Evolutionary conservation across 2,329 filamentous ascomycete species (phyloP), one percentile per base, ranked within the genome.

Genomic region (Claviceps monticola): DNA sequence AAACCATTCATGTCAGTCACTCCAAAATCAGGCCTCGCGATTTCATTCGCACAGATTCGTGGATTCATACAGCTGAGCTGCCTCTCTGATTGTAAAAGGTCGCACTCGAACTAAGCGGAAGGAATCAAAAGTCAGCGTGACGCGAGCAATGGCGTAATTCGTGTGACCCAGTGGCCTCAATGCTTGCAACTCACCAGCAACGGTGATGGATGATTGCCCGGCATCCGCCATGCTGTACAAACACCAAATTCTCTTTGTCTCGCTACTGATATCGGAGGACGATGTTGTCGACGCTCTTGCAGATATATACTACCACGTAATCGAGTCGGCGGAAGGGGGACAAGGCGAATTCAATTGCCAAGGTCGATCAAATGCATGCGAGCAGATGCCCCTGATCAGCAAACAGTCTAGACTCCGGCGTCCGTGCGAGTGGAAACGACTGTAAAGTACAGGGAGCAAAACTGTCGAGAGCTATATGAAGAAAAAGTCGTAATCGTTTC

Each of bases 1-100:
- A 5, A 5, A 38, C 34, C 43, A 5, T 4, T 26, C 9, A 16
- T 21, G 50, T 59, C 26, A 58, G 51, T 49, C 39, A 16, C 43
- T 19, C 19, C 11, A 19, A 13, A 8, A 8, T 26, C 3, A n/a
- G 38, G 13, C 4, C 46, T 46, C 16, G n/a, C 34, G 48, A 23
- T 23, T 44, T 17, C 16, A 8, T 23, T 21, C 29, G 29, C 29
- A 34, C 0, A 34, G 9, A 34, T 11, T 43, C 36, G 34, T 46
- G 8, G n/a, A 36, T 45, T 48, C 75, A 52, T 73, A 84, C 74
- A 98, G 72, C 71, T 97, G 91, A 42, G 93, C 93, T 59, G 93
- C 93, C 75, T 98, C 93, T 71, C 89, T 78, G 60, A 97, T 96
- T 11, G 82, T 86, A 61, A 86, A 86, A 5, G 82, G 82, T 59